Conservation (phyloP, 352 stramenopile species). For the Saprolegnia diclina region DNA sequence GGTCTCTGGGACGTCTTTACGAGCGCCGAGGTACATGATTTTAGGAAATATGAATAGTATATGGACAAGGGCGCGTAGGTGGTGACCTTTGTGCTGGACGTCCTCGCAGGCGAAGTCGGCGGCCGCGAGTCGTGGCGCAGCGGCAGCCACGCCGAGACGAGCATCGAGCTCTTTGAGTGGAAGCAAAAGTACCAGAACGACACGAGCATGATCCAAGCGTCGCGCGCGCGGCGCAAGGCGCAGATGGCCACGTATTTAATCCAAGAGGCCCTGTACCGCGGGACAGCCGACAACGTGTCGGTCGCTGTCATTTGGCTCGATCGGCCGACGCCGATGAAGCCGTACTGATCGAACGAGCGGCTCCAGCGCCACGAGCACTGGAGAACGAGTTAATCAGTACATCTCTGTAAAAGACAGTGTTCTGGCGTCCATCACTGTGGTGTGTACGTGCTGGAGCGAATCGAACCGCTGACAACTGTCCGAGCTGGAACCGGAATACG, state of each 20-base stretch:
- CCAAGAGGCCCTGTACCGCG: slow-evolving; percentile 85
- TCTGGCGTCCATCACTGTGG: neutral
- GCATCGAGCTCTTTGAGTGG: slow-evolving; percentile 86
- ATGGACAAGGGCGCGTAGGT: slow-evolving; percentile 30
- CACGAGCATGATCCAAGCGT: slow-evolving; percentile 85
- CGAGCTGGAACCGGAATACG: too few relatives aligned
- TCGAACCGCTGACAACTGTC: too few relatives aligned
- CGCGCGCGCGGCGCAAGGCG: slow-evolving; percentile 74
- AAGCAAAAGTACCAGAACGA: slow-evolving; percentile 87
- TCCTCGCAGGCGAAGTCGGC: slow-evolving; percentile 78
- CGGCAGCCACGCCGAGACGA: slow-evolving; percentile 70
- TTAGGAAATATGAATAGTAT: too few relatives aligned
- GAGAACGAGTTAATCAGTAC: too few relatives aligned
- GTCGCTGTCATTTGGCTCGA: slow-evolving; percentile 87
- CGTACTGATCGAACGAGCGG: too few relatives aligned
- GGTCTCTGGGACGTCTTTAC: slow-evolving; percentile 93
- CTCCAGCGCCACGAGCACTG: too few relatives aligned
- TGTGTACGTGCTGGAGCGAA: too few relatives aligned
- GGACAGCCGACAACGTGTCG: slow-evolving; percentile 88
- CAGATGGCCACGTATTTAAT: slow-evolving; percentile 91
- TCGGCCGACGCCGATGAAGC: neutral
- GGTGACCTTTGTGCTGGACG: slow-evolving; percentile 87
- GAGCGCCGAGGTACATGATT: slow-evolving; percentile 68
- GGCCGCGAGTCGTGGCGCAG: slow-evolving; percentile 76
- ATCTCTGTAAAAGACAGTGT: too few relatives aligned